Conservation (phyloP, 352 stramenopile species). For the Phytopythium montanum region DNA sequence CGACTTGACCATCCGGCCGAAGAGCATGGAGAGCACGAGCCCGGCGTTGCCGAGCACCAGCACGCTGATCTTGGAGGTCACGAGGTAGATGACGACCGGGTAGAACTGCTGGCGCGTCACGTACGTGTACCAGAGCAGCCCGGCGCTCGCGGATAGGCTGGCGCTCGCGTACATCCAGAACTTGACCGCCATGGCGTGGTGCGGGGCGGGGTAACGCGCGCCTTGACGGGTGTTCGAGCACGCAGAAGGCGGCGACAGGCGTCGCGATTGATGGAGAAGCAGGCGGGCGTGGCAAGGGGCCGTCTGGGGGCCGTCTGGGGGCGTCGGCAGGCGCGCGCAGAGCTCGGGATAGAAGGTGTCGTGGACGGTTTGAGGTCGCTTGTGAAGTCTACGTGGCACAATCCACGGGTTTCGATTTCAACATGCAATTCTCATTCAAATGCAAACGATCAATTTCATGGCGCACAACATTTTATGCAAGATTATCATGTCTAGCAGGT, state of each 20-base stretch:
- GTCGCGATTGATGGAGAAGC: not conserved
- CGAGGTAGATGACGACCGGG: conserved; percentile 94
- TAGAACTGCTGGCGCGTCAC: conserved; percentile 97
- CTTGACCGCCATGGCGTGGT: conserved; percentile 36
- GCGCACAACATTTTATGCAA: too few relatives aligned
- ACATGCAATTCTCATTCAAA: not conserved
- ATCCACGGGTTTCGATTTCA: not conserved
- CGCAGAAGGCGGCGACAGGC: not conserved
- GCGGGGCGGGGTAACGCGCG: too few relatives aligned
- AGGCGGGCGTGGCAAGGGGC: not conserved
- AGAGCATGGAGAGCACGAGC: conserved; percentile 86
- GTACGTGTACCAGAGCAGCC: conserved; percentile 92
- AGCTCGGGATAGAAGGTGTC: not conserved
- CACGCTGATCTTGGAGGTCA: conserved; percentile 96
- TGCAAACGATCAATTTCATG: not conserved
- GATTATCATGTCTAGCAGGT: too few relatives aligned
- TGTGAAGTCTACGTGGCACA: conserved; percentile 3
- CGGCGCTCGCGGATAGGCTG: conserved; percentile 79
- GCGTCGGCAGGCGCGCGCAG: not conserved
- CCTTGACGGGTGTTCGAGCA: too few relatives aligned
- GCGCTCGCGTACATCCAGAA: conserved; percentile 88
- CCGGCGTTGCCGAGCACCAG: conserved; percentile 95
- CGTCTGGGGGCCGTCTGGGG: not conserved
- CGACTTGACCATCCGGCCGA: conserved; percentile 69
- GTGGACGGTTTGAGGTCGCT: not conserved